A percentile compares a stretch with the other conserved stretches of the same genome.
phyloP scores from a whole-genome alignment of 306 rosid species.

The Prunus salicina region DNA sequence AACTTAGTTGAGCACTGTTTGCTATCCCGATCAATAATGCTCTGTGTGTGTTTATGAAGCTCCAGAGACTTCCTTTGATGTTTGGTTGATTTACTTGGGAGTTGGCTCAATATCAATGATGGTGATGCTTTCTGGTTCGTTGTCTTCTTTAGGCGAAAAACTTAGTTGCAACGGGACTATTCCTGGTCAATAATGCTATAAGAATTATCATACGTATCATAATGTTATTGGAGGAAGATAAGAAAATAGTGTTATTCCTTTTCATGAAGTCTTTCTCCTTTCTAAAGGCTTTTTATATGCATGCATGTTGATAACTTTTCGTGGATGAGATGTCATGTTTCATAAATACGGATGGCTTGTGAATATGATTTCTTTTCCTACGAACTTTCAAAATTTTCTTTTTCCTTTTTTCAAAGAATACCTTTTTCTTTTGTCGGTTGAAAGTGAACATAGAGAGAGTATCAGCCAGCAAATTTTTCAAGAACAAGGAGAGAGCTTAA shows the following conservation, averaged over 20 bases:
- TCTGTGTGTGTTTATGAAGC: no score
- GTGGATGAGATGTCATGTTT: background rate
- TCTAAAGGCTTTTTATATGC: background rate
- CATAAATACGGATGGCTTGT: constrained; percentile 1
- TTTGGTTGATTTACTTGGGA: no score
- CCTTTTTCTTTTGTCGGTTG: background rate
- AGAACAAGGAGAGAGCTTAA: background rate
- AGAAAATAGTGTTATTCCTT: no score
- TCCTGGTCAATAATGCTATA: no score
- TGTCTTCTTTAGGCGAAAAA: no score
- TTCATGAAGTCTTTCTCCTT: background rate
- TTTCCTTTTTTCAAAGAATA: background rate
- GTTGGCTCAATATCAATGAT: no score
- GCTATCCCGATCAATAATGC: no score
- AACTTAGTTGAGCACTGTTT: no score
- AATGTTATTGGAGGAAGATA: fast-evolving
- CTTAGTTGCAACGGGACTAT: no score
- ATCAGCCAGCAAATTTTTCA: background rate
- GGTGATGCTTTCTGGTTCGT: no score
- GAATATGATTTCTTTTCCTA: background rate
- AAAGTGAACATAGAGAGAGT: background rate
- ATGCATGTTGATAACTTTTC: background rate
- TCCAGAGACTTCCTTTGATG: no score
- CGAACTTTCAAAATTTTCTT: background rate
- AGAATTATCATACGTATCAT: no score